phyloP scores from a whole-genome alignment of 2,329 filamentous ascomycete genomes.

The Leptosphaerulina australis region DNA sequence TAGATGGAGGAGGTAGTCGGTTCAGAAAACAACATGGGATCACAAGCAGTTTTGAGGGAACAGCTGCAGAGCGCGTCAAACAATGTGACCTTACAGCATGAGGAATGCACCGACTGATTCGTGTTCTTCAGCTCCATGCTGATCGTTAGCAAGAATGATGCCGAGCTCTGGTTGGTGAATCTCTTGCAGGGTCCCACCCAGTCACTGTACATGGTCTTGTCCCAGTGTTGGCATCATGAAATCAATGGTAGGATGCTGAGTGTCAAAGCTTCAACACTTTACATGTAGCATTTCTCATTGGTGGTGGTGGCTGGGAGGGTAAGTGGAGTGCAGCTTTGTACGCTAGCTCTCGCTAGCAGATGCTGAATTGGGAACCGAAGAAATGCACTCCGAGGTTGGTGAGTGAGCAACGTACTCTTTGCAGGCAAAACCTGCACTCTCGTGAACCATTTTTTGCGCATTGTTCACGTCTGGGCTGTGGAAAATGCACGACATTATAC shows the following conservation, averaged over 20 bases:
- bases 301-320: constrained; percentile 19
- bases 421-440: constrained; percentile 11
- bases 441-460: background rate
- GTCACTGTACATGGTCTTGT: constrained; percentile 12
- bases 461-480: background rate
- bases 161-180: constrained; percentile 27
- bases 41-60: constrained; percentile 9
- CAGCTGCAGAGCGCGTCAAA: background rate
- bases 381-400: constrained; percentile 13
- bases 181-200: constrained; percentile 5
- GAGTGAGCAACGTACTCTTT: background rate
- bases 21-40: background rate
- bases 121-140: constrained; percentile 9
- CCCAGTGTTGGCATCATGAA: constrained; percentile 10
- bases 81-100: background rate
- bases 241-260: constrained; percentile 12
- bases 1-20: background rate
- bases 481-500: constrained; percentile 3
- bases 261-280: constrained; percentile 13
- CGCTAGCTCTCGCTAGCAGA: constrained; percentile 20
- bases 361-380: constrained; percentile 10
- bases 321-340: constrained; percentile 17
- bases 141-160: constrained; percentile 22
- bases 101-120: background rate
- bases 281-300: constrained; percentile 23